Evolutionary conservation across 441 rosid species (phyloP).

Genomic region (Pelargonium australe): DNA sequence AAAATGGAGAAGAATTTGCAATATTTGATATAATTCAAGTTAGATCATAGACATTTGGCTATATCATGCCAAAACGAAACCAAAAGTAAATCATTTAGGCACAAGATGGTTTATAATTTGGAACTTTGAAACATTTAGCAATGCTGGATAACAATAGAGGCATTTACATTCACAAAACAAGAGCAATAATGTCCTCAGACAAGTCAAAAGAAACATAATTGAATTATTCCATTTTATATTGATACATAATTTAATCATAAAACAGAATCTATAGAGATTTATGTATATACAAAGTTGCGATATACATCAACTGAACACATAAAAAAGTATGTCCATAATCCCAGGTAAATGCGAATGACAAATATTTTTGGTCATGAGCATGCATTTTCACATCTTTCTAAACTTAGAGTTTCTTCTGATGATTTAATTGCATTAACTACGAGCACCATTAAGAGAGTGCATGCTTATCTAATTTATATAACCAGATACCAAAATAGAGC

Average conservation of each 20-base stretch:
- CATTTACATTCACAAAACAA: not conserved
- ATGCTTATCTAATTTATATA: not conserved
- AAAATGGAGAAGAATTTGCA: not conserved
- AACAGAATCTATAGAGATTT: not conserved
- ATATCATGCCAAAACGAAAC: not conserved
- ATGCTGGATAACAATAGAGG: not conserved
- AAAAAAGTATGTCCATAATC: not conserved
- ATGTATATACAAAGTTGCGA: not conserved
- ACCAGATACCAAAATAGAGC: not conserved
- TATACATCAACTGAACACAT: not conserved
- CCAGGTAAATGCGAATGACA: not conserved
- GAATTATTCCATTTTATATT: not conserved
- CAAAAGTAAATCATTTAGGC: not conserved
- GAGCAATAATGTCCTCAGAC: not conserved
- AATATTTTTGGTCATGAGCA: not conserved
- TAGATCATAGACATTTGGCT: not conserved
- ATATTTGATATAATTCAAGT: not conserved
- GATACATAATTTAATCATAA: not conserved
- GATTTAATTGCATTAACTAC: not conserved
- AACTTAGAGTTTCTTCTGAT: not conserved
- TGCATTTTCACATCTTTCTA: conserved; percentile 5
- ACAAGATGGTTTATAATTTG: not conserved
- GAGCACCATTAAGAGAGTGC: not conserved
- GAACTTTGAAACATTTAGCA: not conserved
- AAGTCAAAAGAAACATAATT: not conserved